A percentile compares a stretch with the other conserved stretches of the same genome.
phyloP scores from a whole-genome alignment of 208 protist genomes.

The Endotrypanum monterogeii region DNA sequence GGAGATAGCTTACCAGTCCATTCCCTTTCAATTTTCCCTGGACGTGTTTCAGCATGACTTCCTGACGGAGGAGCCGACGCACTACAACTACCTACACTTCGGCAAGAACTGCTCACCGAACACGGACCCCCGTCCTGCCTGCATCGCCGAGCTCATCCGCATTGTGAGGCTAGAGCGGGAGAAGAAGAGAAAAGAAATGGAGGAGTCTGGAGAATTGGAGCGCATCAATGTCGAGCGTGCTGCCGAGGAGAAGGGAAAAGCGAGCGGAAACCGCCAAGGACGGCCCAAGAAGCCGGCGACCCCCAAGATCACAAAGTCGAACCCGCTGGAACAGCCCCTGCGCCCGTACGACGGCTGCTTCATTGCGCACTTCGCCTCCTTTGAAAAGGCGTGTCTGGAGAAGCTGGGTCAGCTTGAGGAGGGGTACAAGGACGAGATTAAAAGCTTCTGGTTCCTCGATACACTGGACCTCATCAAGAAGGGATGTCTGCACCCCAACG shows the following conservation, averaged over 20 bases:
- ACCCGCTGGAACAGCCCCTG: slow-evolving; percentile 49
- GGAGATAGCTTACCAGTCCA: slow-evolving; percentile 76
- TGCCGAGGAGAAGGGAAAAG: slow-evolving; percentile 25
- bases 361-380: slow-evolving; percentile 87
- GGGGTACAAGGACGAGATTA: slow-evolving; percentile 77
- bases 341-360: slow-evolving; percentile 86
- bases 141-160: slow-evolving; percentile 78
- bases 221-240: slow-evolving; percentile 25
- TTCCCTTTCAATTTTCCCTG: slow-evolving; percentile 90
- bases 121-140: slow-evolving; percentile 68
- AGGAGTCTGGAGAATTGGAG: slow-evolving; percentile 55
- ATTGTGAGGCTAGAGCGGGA: slow-evolving; percentile 74
- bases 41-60: slow-evolving; percentile 91
- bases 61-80: slow-evolving; percentile 79
- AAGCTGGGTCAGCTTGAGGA: slow-evolving; percentile 82
- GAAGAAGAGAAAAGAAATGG: slow-evolving; percentile 69
- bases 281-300: slow-evolving; percentile 31
- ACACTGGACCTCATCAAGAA: slow-evolving; percentile 86
- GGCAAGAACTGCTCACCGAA: slow-evolving; percentile 86
- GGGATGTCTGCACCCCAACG: slow-evolving; percentile 79
- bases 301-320: slow-evolving; percentile 45
- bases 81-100: slow-evolving; percentile 92
- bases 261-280: slow-evolving; percentile 21
- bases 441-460: slow-evolving; percentile 87
- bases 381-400: slow-evolving; percentile 88